Conservation (phyloP, 2,329 filamentous ascomycete genomes). For the Pseudogymnoascus verrucosus region DNA sequence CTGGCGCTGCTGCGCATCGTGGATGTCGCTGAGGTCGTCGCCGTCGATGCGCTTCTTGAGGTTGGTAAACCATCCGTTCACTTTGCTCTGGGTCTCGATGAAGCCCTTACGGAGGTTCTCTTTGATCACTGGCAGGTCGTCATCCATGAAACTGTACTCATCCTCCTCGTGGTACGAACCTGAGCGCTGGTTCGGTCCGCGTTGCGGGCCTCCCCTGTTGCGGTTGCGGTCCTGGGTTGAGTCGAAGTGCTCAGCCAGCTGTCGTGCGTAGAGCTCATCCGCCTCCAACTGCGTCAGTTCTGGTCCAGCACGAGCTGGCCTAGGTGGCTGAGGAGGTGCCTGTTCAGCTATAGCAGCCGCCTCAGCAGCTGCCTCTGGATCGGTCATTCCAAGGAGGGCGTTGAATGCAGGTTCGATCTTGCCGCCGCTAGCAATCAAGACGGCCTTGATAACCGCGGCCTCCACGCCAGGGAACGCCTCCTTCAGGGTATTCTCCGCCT, state of each 20-base stretch:
- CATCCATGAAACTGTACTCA: constrained; percentile 89
- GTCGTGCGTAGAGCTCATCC: constrained; percentile 85
- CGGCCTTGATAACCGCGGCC: constrained; percentile 70
- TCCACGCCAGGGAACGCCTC: constrained; percentile 92
- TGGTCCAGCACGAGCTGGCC: constrained; percentile 50
- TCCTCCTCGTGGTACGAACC: constrained; percentile 46
- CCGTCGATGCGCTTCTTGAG: constrained; percentile 92
- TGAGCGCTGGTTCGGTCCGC: constrained; percentile 41
- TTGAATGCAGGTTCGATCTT: constrained; percentile 92
- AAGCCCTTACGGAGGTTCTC: constrained; percentile 95
- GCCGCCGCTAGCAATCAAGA: constrained; percentile 77
- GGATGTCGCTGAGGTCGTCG: constrained; percentile 44
- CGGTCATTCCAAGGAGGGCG: constrained; percentile 76
- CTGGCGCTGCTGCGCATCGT: constrained; percentile 56
- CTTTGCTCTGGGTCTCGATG: constrained; percentile 82
- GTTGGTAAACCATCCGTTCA: constrained; percentile 86
- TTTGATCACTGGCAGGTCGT: constrained; percentile 86
- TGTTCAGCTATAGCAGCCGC: constrained; percentile 45
- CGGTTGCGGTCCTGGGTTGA: constrained; percentile 45
- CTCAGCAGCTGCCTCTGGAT: constrained; percentile 60
- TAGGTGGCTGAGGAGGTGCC: constrained; percentile 69
- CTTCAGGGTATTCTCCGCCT: constrained; percentile 79
- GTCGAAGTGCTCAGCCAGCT: constrained; percentile 80
- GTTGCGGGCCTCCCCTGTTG: constrained; percentile 34
- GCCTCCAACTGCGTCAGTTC: constrained; percentile 75